Evolutionary conservation across 495 filamentous ascomycete species (phyloP).

Genomic region (Podospora pseudoanserina): DNA sequence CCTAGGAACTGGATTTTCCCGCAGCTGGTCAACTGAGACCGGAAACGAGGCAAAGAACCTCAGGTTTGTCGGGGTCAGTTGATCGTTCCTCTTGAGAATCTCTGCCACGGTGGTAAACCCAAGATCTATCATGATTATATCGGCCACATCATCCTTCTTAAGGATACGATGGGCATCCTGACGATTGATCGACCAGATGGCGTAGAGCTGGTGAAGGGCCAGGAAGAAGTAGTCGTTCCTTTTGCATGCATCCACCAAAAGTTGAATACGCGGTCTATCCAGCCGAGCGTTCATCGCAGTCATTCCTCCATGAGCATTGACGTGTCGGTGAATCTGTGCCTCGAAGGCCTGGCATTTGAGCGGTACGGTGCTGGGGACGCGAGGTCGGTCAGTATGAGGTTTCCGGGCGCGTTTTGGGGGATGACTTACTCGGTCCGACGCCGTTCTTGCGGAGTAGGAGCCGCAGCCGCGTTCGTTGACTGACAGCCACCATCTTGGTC

Average conservation of each 20-base stretch:
- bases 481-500: background rate
- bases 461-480: background rate
- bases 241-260: slow-evolving; percentile 56
- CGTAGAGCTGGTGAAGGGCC: slow-evolving; percentile 65
- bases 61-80: slow-evolving; percentile 35
- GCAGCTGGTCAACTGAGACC: slow-evolving; percentile 29
- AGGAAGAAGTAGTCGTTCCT: slow-evolving; percentile 60
- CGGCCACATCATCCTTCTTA: background rate
- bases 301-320: slow-evolving; percentile 22
- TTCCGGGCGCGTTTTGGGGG: background rate
- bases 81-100: slow-evolving; percentile 41
- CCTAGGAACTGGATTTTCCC: slow-evolving; percentile 5
- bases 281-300: slow-evolving; percentile 20
- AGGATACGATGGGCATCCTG: slow-evolving; percentile 6
- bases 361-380: background rate
- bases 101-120: slow-evolving; percentile 40
- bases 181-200: slow-evolving; percentile 41
- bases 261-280: slow-evolving; percentile 51
- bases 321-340: slow-evolving; percentile 19
- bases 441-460: slow-evolving; percentile 17
- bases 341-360: background rate
- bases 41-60: slow-evolving; percentile 56
- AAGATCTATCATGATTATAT: slow-evolving; percentile 19
- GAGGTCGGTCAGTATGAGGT: background rate
- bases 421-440: slow-evolving; percentile 25